These are phyloP conservation scores for Alternaria arborescens DNA, from an alignment of 2,329 filamentous ascomycete species.

Conservation along the genomic window DNA sequence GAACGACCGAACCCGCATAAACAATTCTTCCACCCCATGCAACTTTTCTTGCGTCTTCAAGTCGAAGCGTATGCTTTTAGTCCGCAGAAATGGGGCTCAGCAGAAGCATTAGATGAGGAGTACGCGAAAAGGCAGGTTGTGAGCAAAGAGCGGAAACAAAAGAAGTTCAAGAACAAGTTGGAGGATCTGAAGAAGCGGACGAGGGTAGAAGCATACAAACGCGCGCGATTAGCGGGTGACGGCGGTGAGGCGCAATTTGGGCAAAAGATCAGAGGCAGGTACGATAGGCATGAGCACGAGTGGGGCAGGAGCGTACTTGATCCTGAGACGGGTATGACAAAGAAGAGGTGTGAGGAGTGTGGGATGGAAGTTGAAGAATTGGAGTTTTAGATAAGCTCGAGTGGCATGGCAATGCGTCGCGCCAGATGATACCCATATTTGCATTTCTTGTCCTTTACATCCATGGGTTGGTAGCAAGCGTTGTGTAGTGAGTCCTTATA, in stretches of 20 bases:
- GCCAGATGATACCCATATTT: neutral
- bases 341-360: conserved; percentile 76
- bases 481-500: no score
- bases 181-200: conserved; percentile 93
- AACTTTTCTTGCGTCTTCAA: conserved; percentile 92
- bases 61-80: conserved; percentile 92
- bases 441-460: no score
- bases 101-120: conserved; percentile 86
- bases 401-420: neutral
- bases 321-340: conserved; percentile 73
- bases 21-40: conserved; percentile 97
- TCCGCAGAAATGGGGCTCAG: conserved; percentile 85
- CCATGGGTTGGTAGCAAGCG: no score
- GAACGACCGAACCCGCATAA: conserved; percentile 94
- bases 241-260: conserved; percentile 68
- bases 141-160: conserved; percentile 86
- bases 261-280: conserved; percentile 70
- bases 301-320: conserved; percentile 72
- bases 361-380: conserved; percentile 74
- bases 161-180: conserved; percentile 89
- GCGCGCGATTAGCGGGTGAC: conserved; percentile 58
- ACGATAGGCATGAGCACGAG: conserved; percentile 84
- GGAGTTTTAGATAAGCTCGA: conserved; percentile 58
- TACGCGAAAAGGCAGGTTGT: conserved; percentile 81
- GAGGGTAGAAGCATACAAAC: conserved; percentile 84